Evolutionary conservation across 352 stramenopile genomes (phyloP).

Genomic region (Globisporangium radiosum): DNA sequence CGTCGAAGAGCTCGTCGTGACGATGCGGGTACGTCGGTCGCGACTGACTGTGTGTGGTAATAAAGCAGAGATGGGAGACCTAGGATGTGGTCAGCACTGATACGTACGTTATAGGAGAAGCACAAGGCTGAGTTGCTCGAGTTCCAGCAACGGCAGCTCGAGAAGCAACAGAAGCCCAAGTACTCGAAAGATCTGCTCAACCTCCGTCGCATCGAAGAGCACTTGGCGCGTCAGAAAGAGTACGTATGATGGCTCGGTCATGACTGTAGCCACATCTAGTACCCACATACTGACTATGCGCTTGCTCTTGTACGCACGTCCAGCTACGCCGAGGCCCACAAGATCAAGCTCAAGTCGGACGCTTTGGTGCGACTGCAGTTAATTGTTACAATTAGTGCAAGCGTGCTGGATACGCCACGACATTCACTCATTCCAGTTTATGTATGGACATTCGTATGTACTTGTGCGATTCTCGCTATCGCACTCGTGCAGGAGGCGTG

Average conservation of each 20-base stretch:
- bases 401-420: too few species aligned
- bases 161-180: conserved; percentile 89
- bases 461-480: not conserved
- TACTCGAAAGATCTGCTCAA: conserved; percentile 95
- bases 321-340: conserved; percentile 92
- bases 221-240: conserved; percentile 88
- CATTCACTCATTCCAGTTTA: not conserved
- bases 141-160: conserved; percentile 90
- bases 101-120: conserved; percentile 31
- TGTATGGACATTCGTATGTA: not conserved
- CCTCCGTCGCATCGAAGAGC: conserved; percentile 90
- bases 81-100: too few species aligned
- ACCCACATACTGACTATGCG: too few species aligned
- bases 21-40: conserved; percentile 62
- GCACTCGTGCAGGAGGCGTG: conserved; percentile 64
- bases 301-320: not conserved
- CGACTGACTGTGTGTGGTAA: not conserved
- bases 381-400: not conserved
- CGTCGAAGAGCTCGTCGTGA: conserved; percentile 85
- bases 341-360: conserved; percentile 96
- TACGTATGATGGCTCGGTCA: conserved; percentile 17
- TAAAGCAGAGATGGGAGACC: not conserved
- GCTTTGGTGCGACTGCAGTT: conserved; percentile 35
- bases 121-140: conserved; percentile 87
- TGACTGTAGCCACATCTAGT: not conserved